phyloP scores from a whole-genome alignment of 169 alveolate species.

The Cryptosporidium ryanae region DNA sequence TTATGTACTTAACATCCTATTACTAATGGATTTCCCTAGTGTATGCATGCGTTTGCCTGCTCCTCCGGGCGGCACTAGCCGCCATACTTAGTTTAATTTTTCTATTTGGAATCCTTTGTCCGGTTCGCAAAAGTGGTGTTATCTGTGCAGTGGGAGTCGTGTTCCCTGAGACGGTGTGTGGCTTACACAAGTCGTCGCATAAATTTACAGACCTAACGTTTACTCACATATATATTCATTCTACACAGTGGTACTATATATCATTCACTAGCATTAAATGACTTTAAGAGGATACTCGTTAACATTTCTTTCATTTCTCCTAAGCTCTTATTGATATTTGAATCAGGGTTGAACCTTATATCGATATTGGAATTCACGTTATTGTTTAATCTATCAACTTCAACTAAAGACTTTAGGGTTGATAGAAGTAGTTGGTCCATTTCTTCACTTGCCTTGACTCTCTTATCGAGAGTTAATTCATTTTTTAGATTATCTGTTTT shows the following conservation, averaged over 20 bases:
- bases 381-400: slow-evolving; percentile 27
- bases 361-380: slow-evolving; percentile 11
- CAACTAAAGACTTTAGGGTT: slow-evolving; percentile 40
- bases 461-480: neutral
- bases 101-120: neutral
- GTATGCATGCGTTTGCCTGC: slow-evolving; percentile 41
- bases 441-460: neutral
- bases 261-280: slow-evolving; percentile 11
- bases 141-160: too few relatives aligned
- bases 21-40: slow-evolving; percentile 36
- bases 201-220: too few relatives aligned
- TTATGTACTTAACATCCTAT: neutral
- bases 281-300: slow-evolving; percentile 5
- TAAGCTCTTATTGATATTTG: neutral
- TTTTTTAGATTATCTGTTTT: neutral
- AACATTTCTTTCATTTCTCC: slow-evolving; percentile 21
- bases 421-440: slow-evolving; percentile 40
- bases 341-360: slow-evolving; percentile 20
- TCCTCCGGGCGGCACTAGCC: slow-evolving; percentile 76
- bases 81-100: slow-evolving; percentile 24
- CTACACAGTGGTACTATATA: too few relatives aligned
- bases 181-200: too few relatives aligned
- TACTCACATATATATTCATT: too few relatives aligned
- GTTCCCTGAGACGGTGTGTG: too few relatives aligned
- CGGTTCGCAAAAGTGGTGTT: too few relatives aligned